Conservation (phyloP, 2,329 filamentous ascomycete genomes). For the Cladosporium cucumerinum region DNA sequence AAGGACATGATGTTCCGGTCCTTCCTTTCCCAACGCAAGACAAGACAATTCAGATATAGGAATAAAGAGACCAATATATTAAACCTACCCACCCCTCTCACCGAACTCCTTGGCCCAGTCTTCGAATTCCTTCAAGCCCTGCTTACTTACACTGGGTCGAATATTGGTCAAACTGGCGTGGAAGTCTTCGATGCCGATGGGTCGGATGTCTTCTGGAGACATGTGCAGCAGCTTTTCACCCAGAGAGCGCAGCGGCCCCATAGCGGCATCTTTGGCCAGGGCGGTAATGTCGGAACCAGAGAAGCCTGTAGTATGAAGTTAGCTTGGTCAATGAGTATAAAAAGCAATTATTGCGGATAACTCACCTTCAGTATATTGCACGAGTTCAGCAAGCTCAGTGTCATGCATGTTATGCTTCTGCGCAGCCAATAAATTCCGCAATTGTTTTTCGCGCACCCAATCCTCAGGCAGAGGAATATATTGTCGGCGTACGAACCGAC, state of each 20-base stretch:
- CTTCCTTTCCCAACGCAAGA: background rate
- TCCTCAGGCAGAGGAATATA: constrained; percentile 93
- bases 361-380: constrained; percentile 78
- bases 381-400: constrained; percentile 68
- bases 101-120: constrained; percentile 93
- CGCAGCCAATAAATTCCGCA: constrained; percentile 75
- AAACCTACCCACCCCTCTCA: constrained; percentile 70
- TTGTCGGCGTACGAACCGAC: constrained; percentile 86
- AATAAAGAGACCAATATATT: background rate
- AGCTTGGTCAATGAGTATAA: background rate
- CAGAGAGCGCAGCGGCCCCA: constrained; percentile 87
- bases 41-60: background rate
- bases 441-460: constrained; percentile 72
- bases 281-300: constrained; percentile 96
- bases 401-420: constrained; percentile 79
- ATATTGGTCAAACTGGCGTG: constrained; percentile 79
- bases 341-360: background rate
- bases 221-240: constrained; percentile 87
- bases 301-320: constrained; percentile 63
- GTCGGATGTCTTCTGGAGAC: constrained; percentile 88
- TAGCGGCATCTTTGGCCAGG: constrained; percentile 93
- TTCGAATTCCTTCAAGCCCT: constrained; percentile 84
- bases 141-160: constrained; percentile 80
- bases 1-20: background rate
- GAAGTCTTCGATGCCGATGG: constrained; percentile 81